A percentile compares a stretch with the other conserved stretches of the same genome.
These are phyloP conservation scores for Xylariomycetidae sp. DNA, from an alignment of 2,329 filamentous ascomycete genomes.

Conservation along the genomic window DNA sequence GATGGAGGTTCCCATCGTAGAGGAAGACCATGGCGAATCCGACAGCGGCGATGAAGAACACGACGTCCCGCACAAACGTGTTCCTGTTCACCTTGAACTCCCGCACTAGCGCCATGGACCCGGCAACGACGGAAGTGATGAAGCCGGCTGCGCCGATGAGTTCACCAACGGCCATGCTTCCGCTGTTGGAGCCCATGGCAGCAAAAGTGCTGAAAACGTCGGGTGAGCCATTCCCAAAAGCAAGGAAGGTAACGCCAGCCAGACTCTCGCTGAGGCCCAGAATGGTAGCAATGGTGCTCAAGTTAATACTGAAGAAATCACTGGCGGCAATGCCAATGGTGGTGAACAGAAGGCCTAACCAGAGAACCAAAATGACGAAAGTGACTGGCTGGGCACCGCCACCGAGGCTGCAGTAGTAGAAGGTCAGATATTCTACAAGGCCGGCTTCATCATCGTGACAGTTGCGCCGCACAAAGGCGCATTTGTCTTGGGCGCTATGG, in stretches of 20 bases:
- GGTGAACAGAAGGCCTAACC: constrained; percentile 87
- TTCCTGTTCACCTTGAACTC: constrained; percentile 88
- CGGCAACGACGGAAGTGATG: constrained; percentile 93
- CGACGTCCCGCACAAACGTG: constrained; percentile 86
- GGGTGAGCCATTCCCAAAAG: constrained; percentile 95
- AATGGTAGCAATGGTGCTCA: constrained; percentile 85
- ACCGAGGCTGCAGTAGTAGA: constrained; percentile 89
- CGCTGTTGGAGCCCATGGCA: constrained; percentile 94
- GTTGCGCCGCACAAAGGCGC: constrained; percentile 76
- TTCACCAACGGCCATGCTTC: constrained; percentile 94
- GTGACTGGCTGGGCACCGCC: constrained; percentile 65
- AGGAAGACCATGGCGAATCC: constrained; percentile 84
- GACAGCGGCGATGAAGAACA: constrained; percentile 85
- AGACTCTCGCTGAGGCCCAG: constrained; percentile 93
- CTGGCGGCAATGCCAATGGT: constrained; percentile 97
- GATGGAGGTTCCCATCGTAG: constrained; percentile 73
- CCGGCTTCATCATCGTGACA: constrained; percentile 89
- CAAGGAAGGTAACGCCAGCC: constrained; percentile 92
- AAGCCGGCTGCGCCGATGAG: constrained; percentile 92
- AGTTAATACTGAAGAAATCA: constrained; percentile 96
- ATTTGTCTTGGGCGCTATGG: constrained; percentile 73
- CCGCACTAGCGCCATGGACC: constrained; percentile 93
- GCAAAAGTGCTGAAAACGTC: constrained; percentile 99
- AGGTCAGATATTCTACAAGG: constrained; percentile 77
- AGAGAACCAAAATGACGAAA: constrained; percentile 73